Evolutionary conservation across 768 basidiomycete genomes (phyloP).

Genomic region (Daedaleopsis nitida): DNA sequence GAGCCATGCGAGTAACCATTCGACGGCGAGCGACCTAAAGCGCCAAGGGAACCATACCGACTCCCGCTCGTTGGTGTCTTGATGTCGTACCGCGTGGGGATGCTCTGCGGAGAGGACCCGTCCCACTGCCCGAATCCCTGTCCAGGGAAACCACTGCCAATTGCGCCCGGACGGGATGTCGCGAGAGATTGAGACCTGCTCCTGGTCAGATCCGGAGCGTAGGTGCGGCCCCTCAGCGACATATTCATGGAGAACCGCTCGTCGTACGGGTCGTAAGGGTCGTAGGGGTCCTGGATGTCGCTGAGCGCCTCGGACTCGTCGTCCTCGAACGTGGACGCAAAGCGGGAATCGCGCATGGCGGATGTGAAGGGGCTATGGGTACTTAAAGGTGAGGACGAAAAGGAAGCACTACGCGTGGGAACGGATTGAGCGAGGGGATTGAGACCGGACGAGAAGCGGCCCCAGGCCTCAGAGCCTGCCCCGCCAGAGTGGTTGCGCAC

Average conservation of each 20-base stretch:
- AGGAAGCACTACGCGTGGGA: slow-evolving; percentile 70
- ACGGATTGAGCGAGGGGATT: slow-evolving; percentile 54
- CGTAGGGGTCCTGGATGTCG: slow-evolving; percentile 52
- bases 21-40: slow-evolving; percentile 56
- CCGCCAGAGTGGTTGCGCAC: slow-evolving; percentile 53
- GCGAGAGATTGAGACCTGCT: slow-evolving; percentile 81
- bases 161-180: slow-evolving; percentile 53
- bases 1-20: slow-evolving; percentile 51
- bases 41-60: slow-evolving; percentile 66
- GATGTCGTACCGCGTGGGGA: slow-evolving; percentile 56
- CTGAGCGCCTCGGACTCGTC: slow-evolving; percentile 70
- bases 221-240: slow-evolving; percentile 49
- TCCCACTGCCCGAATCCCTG: slow-evolving; percentile 49
- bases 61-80: slow-evolving; percentile 61
- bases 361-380: slow-evolving; percentile 59
- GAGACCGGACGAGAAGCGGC: slow-evolving; percentile 44
- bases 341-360: slow-evolving; percentile 65
- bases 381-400: slow-evolving; percentile 46
- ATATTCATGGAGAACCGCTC: slow-evolving; percentile 49
- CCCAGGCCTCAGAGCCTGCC: slow-evolving; percentile 26
- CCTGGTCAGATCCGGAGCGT: slow-evolving; percentile 63
- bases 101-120: slow-evolving; percentile 59
- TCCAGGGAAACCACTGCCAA: slow-evolving; percentile 51
- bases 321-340: slow-evolving; percentile 80
- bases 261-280: slow-evolving; percentile 54